A percentile compares a stretch with the other conserved stretches of the same genome.
These are phyloP conservation scores for Hypomontagnella monticulosa DNA, from an alignment of 495 filamentous ascomycete species.

Conservation along the genomic window DNA sequence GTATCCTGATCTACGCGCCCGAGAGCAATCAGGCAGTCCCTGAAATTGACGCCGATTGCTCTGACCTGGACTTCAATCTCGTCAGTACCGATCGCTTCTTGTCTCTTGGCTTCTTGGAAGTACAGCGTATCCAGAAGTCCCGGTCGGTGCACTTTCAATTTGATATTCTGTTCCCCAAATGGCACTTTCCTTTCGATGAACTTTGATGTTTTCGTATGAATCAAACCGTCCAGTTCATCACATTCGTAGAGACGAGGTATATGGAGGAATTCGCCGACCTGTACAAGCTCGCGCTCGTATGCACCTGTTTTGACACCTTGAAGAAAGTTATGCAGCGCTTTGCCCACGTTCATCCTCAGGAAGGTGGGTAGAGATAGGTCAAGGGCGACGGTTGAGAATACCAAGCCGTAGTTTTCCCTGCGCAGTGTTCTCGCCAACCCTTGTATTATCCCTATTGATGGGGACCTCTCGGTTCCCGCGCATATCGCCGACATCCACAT, in stretches of 20 bases:
- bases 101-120: not conserved
- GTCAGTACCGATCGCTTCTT: not conserved
- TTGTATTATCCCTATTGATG: not conserved
- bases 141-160: not conserved
- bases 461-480: not conserved
- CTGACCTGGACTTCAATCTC: constrained; percentile 35
- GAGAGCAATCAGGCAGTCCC: constrained; percentile 29
- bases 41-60: constrained; percentile 11
- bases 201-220: not conserved
- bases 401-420: not conserved
- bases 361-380: not conserved
- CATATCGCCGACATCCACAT: not conserved
- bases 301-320: not conserved
- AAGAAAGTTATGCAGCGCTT: not conserved
- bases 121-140: not conserved
- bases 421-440: not conserved
- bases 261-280: not conserved
- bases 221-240: not conserved
- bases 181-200: not conserved
- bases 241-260: not conserved
- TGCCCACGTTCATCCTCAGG: not conserved
- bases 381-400: not conserved
- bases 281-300: not conserved
- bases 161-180: not conserved
- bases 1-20: constrained; percentile 6